Evolutionary conservation across 108 stramenopile species (phyloP), one percentile per base, ranked within the genome.

Genomic region (Cyclostephanos invisitatus): DNA sequence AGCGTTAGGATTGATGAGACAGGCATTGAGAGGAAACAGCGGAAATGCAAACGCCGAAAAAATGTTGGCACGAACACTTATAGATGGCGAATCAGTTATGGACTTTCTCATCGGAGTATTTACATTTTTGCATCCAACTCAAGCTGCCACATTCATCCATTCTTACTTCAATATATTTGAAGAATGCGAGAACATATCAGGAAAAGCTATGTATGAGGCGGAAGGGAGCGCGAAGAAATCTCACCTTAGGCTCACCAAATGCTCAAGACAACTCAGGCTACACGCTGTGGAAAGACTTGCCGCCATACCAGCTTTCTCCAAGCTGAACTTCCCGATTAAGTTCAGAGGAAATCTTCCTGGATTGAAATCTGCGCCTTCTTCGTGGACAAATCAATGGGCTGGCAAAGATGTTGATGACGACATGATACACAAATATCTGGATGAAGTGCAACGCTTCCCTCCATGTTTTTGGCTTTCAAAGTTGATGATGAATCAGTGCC

Each of bases 61-160:
- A 24, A 66, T 71, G 64, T 54, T 92, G 12, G 37, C 66, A 1
- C 64, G 68, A 24, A 83, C 85, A 21, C 60, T 89, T 17, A 37
- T 35, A 2, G 72, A 55, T 10, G 73, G 67, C 10, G 82, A 85
- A 18, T 22, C 24, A 35, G 71, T 86, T 2, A 29, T 89, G 53
- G 94, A 95, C 36, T 95, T 92, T 64, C 40, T 92, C 18, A 67
- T 84, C 47, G 91, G 94, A 20, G 72, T 91, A 14, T 74, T 81
- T 64, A 51, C 91, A 37, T 58, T 92, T 40, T 17, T 95, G 0
- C 94, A 95, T 67, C 89, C 94, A 12, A 84, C 87, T 12, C 94
- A 95, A 42, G 66, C 80, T 63, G 50, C 69, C 44, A 56, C 78
- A 20, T 60, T 95, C 12, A 32, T 92, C 5, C 49, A 47, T 29